Evolutionary conservation across 805 yeast species (phyloP), one percentile per base, ranked within the genome.

Genomic region (Candida qinlingensis): DNA sequence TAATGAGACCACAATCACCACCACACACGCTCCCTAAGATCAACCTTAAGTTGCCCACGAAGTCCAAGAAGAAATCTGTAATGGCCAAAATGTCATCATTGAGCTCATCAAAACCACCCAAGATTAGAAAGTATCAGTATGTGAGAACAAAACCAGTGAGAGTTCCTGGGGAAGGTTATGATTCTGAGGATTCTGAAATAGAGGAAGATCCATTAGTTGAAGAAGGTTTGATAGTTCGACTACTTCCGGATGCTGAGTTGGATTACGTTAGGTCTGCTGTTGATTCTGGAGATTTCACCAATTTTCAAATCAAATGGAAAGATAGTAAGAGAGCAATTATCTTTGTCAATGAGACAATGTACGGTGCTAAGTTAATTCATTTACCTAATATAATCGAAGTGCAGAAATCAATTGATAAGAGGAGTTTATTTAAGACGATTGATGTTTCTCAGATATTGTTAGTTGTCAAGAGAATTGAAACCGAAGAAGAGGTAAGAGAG

Each of bases 191-290:
- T 19, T 96, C 97, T 0, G 98, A 92, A 55, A 72, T 88, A 28
- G 99, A 94, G 63, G 97, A 90, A 51, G 97, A 94, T 61, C 98
- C 99, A 1, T 69, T 89, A 52, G 71, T 89, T 7, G 98, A 94
- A 61, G 96, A 88, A 55, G 96, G 94, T 0, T 74, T 94, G 1
- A 73, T 90, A 1, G 64, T 94, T 39, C 74, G 99, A 47, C 81
- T 92, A 69, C 54, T 83, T n/a, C 74, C 75, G 1, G 88, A 83
- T 50, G 72, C 76, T 8, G 84, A 85, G 48, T 66, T 87, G 36
- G 96, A 87, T 48, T 80, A 78, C 51, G 78, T 92, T 8, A 80
- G 85, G 48, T 78, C 80, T 46, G 88, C 94, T 19, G 85, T 84
- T 9, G 96, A 87, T 46, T 71, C 79, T 13, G 89, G 91, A 6